Evolutionary conservation across 2,329 filamentous ascomycete species (phyloP).

Genomic region (Botrytis byssoidea): DNA sequence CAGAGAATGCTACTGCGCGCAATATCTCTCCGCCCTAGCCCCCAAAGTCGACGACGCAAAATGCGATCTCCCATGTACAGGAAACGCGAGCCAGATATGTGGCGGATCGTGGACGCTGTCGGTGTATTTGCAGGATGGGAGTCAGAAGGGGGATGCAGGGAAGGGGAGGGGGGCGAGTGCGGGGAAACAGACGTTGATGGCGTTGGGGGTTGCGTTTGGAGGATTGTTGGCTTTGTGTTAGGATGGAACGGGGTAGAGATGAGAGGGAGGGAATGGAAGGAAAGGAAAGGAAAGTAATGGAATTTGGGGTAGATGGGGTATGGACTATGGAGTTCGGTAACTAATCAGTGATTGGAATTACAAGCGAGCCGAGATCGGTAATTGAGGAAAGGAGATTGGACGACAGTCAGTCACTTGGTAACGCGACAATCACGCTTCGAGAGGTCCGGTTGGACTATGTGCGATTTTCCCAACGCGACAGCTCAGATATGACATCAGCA

Average conservation of each 20-base stretch:
- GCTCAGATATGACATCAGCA: not conserved
- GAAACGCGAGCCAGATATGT: constrained; percentile 15
- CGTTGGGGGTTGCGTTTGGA: not conserved
- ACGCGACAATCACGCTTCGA: not conserved
- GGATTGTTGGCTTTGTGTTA: not conserved
- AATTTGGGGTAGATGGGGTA: not conserved
- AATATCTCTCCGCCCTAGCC: not conserved
- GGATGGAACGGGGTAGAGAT: no score
- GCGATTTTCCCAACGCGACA: rapidly evolving
- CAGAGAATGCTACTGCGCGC: constrained; percentile 19
- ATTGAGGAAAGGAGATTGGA: not conserved
- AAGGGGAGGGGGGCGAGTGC: no score
- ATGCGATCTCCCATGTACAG: constrained; percentile 14
- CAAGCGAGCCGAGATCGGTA: not conserved
- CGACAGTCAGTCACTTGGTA: not conserved
- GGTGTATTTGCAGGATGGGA: not conserved
- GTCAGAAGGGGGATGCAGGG: not conserved
- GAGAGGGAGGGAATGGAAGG: not conserved
- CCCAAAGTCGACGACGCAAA: not conserved
- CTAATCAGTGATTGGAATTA: not conserved
- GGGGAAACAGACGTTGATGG: not conserved
- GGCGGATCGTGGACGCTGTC: constrained; percentile 14
- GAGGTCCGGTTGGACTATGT: not conserved
- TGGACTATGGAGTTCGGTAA: not conserved
- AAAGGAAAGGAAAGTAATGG: no score